Conservation (phyloP, 306 rosid species). For the Quercus agrifolia region DNA sequence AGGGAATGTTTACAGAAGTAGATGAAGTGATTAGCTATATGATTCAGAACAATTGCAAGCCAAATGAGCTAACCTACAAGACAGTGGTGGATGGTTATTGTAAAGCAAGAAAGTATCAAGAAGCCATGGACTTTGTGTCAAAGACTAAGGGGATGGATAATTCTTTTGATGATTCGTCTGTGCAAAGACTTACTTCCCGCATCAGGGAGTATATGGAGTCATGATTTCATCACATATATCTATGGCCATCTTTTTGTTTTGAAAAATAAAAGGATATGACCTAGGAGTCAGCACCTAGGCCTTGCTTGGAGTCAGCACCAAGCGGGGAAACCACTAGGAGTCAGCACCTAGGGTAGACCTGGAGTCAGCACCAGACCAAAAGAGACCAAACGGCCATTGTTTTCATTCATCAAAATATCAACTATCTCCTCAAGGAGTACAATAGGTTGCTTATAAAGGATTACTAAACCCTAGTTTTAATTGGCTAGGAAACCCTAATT, state of each 20-base stretch:
- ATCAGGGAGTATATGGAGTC: constrained; percentile 39
- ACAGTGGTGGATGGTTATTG: constrained; percentile 80
- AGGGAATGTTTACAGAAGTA: constrained; percentile 67
- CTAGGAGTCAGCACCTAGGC: no score
- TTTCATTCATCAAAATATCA: no score
- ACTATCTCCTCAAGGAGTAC: no score
- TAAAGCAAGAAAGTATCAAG: constrained; percentile 57
- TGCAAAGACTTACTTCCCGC: constrained; percentile 63
- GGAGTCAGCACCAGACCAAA: no score
- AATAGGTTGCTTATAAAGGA: no score
- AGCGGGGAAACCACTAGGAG: no score
- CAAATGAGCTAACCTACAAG: constrained; percentile 86
- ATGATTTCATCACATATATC: constrained; percentile 23
- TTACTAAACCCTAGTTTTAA: no score
- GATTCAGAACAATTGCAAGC: constrained; percentile 74
- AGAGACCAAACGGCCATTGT: no score
- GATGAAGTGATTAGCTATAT: constrained; percentile 81
- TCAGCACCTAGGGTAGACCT: no score
- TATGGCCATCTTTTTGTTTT: constrained; percentile 5
- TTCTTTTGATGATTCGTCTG: constrained; percentile 50
- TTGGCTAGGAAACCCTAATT: no score
- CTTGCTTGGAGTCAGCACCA: no score
- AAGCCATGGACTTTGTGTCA: constrained; percentile 70
- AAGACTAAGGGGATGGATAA: constrained; percentile 56
- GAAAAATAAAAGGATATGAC: no score